Evolutionary conservation across 805 yeast genomes (phyloP), one percentile per base, ranked within the genome.

Genomic region (Candida silvatica): DNA sequence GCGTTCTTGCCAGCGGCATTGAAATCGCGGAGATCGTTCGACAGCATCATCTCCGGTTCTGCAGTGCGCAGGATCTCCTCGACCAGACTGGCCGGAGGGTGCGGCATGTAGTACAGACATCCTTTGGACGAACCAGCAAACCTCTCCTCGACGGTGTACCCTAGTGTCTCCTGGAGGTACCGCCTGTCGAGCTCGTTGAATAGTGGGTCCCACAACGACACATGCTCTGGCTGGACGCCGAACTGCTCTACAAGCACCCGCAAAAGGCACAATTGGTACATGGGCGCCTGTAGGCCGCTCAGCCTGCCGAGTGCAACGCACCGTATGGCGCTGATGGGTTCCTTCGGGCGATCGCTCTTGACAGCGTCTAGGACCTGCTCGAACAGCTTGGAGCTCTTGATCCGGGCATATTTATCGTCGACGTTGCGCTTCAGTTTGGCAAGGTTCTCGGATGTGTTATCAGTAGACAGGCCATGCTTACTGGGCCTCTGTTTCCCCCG

Each of bases 291-390:
- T 7, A 54, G 55, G 5, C 24, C 28, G 3, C 38, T 18, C 3
- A 53, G 44, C 3, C 54, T 44, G 0, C 63, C 63, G 8, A 58
- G 34, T 1, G 59, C 62, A 4, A 58, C 34, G 36, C 63, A 58
- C 20, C 58, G 39, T 16, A 52, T 22, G 6, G 20, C 15, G 8
- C 6, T 15, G 14, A 31, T 28, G 18, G 16, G 31, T 17, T 20
- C n/a, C n/a, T n/a, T n/a, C n/a, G n/a, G n/a, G n/a, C n/a, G n/a
- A n/a, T n/a, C n/a, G n/a, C n/a, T n/a, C n/a, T n/a, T n/a, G n/a
- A n/a, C n/a, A n/a, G n/a, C n/a, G n/a, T n/a, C n/a, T n/a, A n/a
- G n/a, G n/a, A n/a, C n/a, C n/a, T n/a, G n/a, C n/a, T n/a, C n/a
- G n/a, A n/a, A n/a, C n/a, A n/a, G n/a, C n/a, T n/a, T n/a, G n/a